Evolutionary conservation across 768 basidiomycete species (phyloP).

Genomic region (Russula brevipes): DNA sequence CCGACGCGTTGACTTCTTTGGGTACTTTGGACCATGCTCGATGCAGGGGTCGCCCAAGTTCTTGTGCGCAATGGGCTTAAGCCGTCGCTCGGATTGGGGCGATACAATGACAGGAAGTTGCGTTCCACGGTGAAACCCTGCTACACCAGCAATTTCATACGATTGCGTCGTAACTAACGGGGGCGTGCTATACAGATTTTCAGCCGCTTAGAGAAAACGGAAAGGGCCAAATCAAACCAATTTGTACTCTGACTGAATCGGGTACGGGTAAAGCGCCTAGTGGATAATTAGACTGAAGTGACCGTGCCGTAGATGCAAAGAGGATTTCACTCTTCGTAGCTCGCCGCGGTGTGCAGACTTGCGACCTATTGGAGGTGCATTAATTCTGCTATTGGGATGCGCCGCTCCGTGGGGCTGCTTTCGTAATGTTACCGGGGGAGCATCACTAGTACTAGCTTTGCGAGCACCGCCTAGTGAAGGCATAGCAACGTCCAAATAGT

Average conservation of each 20-base stretch:
- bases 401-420: background rate
- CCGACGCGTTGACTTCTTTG: background rate
- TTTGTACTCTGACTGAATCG: background rate
- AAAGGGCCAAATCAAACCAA: background rate
- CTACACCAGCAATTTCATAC: conserved; percentile 14
- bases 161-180: conserved; percentile 11
- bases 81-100: conserved; percentile 1
- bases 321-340: background rate
- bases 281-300: conserved; percentile 1
- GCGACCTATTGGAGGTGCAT: background rate
- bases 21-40: background rate
- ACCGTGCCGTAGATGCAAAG: background rate
- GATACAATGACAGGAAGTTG: background rate
- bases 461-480: conserved; percentile 5
- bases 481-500: background rate
- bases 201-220: background rate
- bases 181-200: conserved; percentile 1
- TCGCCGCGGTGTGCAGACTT: background rate
- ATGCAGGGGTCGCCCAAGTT: background rate
- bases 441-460: background rate
- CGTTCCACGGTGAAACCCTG: conserved; percentile 15
- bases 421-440: conserved; percentile 4
- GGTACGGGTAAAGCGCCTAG: background rate
- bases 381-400: background rate
- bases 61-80: conserved; percentile 15